Evolutionary conservation across 192 early-diverging fungal species (phyloP).

Genomic region (Entrophospora sp.): DNA sequence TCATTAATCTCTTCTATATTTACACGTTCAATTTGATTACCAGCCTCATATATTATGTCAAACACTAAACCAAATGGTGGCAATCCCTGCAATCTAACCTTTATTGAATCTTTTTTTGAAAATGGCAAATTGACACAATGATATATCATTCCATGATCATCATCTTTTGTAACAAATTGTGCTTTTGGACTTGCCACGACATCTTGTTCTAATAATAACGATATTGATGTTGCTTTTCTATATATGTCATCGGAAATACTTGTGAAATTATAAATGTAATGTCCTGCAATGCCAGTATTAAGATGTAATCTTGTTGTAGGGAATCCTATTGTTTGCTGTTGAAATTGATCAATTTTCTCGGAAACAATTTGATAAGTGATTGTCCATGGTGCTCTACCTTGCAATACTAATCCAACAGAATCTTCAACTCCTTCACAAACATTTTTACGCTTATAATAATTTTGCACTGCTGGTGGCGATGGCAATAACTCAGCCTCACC

Average conservation of each 20-base stretch:
- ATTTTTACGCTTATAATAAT: constrained; percentile 21
- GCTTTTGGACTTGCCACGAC: constrained; percentile 28
- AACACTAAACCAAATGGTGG: constrained; percentile 30
- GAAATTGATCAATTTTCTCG: neutral
- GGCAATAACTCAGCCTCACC: constrained; percentile 21
- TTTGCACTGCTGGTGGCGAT: neutral
- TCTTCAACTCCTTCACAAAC: constrained; percentile 32
- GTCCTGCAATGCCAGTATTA: constrained; percentile 24
- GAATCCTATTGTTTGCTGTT: constrained; percentile 18
- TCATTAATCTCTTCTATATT: constrained; percentile 23
- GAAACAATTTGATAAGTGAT: neutral
- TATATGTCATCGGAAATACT: constrained; percentile 33
- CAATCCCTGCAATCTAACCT: constrained; percentile 24
- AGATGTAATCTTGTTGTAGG: constrained; percentile 24
- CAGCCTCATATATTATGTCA: constrained; percentile 21
- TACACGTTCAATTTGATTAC: constrained; percentile 10
- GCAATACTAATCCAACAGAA: constrained; percentile 24
- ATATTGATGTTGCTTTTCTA: constrained; percentile 11
- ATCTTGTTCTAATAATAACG: constrained; percentile 26
- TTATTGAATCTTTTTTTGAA: constrained; percentile 18
- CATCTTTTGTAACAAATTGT: constrained; percentile 13
- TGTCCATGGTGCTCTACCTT: constrained; percentile 24
- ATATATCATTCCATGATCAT: neutral
- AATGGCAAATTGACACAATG: constrained; percentile 32
- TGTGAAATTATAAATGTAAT: constrained; percentile 28